Conservation (phyloP, 192 early-diverging fungal genomes). For the Ambispora gerdemannii region DNA sequence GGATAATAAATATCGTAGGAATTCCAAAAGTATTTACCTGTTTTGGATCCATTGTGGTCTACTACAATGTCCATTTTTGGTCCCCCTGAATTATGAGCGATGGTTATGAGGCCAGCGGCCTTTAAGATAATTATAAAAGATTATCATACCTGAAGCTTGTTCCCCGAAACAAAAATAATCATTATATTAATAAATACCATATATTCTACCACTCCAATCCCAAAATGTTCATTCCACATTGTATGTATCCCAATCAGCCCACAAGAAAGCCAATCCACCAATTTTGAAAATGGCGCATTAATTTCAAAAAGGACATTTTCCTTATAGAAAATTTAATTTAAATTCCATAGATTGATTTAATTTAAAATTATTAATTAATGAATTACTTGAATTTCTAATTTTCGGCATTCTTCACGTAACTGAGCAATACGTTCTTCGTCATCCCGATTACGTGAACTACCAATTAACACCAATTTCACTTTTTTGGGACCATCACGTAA, state of each 20-base stretch:
- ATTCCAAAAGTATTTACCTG: slow-evolving; percentile 26
- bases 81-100: slow-evolving; percentile 83
- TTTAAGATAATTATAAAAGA: background rate
- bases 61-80: slow-evolving; percentile 83
- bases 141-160: background rate
- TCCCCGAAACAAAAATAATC: background rate
- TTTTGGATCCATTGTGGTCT: slow-evolving; percentile 39
- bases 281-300: slow-evolving; percentile 74
- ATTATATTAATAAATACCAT: slow-evolving; percentile 68
- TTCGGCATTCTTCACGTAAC: slow-evolving; percentile 45
- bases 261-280: slow-evolving; percentile 58
- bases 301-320: slow-evolving; percentile 74
- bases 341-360: too few relatives aligned
- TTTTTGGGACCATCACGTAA: slow-evolving; percentile 37
- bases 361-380: background rate
- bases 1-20: background rate
- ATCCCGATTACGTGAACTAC: slow-evolving; percentile 76
- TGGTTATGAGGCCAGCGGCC: slow-evolving; percentile 78
- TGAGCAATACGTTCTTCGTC: slow-evolving; percentile 68
- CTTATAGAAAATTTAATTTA: slow-evolving; percentile 31
- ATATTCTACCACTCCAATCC: slow-evolving; percentile 95
- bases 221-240: slow-evolving; percentile 99
- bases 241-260: slow-evolving; percentile 86
- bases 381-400: slow-evolving; percentile 58
- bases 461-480: slow-evolving; percentile 74